These are phyloP conservation scores for Picochlorum sp. DNA, from an alignment of 139 green algal genomes.

Conservation along the genomic window DNA sequence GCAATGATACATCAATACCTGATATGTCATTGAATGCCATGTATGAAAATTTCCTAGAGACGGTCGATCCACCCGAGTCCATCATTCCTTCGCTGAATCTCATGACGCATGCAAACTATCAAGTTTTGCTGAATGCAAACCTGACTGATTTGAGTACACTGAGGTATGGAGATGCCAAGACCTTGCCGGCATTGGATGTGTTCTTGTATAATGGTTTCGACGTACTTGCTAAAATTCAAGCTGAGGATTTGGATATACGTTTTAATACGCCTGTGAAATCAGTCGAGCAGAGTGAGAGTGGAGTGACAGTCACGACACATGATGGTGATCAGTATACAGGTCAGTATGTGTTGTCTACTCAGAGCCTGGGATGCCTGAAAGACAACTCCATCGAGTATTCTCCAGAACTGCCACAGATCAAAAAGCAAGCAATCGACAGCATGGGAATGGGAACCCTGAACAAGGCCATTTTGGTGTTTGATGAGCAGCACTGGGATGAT, in stretches of 20 bases:
- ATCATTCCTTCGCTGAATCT: background rate
- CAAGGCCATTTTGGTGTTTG: conserved; percentile 61
- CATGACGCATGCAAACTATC: conserved; percentile 32
- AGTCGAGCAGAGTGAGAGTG: background rate
- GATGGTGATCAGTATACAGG: conserved; percentile 19
- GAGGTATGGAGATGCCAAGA: conserved; percentile 27
- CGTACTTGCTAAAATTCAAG: conserved; percentile 12
- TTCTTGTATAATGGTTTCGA: conserved; percentile 33
- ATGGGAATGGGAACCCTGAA: conserved; percentile 38
- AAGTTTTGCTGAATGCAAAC: conserved; percentile 25
- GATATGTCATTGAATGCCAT: conserved; percentile 11
- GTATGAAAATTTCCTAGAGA: background rate
- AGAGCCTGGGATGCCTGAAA: conserved; percentile 50
- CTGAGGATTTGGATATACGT: conserved; percentile 40
- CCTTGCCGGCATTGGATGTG: conserved; percentile 36
- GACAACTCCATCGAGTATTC: conserved; percentile 36
- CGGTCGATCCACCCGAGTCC: background rate
- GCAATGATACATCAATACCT: background rate
- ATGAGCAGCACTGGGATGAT: conserved; percentile 50
- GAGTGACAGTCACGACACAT: conserved; percentile 3
- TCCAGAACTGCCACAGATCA: conserved; percentile 45
- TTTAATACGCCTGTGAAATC: conserved; percentile 15
- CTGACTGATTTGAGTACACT: conserved; percentile 18
- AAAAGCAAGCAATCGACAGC: conserved; percentile 44
- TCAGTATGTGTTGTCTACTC: conserved; percentile 50